Evolutionary conservation across 2,329 filamentous ascomycete genomes (phyloP).

Genomic region (Exserohilum turcica): DNA sequence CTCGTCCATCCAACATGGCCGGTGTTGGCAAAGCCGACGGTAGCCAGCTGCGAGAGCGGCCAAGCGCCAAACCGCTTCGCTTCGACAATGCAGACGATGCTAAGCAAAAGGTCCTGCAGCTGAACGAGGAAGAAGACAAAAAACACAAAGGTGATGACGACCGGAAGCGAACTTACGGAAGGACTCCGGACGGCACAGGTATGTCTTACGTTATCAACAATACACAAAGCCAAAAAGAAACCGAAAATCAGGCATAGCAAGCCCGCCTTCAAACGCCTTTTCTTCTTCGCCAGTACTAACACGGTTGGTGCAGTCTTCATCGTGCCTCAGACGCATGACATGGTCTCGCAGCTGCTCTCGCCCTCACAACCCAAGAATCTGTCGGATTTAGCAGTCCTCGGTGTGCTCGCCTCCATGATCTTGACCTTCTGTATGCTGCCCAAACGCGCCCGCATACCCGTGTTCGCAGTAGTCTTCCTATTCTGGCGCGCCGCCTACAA

Average conservation of each 20-base stretch:
- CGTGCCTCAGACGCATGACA: conserved; percentile 95
- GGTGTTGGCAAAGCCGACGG: conserved; percentile 32
- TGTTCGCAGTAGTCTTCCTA: conserved; percentile 82
- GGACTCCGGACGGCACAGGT: conserved; percentile 90
- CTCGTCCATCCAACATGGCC: conserved; percentile 32
- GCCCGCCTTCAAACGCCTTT: background rate
- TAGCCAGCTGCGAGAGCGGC: conserved; percentile 40
- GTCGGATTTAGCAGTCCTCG: conserved; percentile 80
- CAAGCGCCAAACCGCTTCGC: conserved; percentile 36
- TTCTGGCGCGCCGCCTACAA: conserved; percentile 96
- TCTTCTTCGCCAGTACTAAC: conserved; percentile 23
- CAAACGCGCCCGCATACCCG: conserved; percentile 68
- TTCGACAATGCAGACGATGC: conserved; percentile 45
- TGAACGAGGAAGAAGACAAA: conserved; percentile 57
- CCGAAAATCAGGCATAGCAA: background rate
- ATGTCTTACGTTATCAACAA: conserved; percentile 46
- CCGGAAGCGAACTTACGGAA: conserved; percentile 81
- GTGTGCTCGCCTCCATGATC: conserved; percentile 77
- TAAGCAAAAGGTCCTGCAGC: conserved; percentile 54
- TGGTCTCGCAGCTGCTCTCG: conserved; percentile 96
- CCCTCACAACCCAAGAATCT: conserved; percentile 94
- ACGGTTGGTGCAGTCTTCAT: conserved; percentile 73
- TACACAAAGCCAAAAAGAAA: background rate
- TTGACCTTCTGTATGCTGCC: conserved; percentile 76
- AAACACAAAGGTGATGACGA: conserved; percentile 57